These are phyloP conservation scores for Lonicera japonica DNA, from an alignment of 129 eudicot genomes.

Conservation along the genomic window DNA sequence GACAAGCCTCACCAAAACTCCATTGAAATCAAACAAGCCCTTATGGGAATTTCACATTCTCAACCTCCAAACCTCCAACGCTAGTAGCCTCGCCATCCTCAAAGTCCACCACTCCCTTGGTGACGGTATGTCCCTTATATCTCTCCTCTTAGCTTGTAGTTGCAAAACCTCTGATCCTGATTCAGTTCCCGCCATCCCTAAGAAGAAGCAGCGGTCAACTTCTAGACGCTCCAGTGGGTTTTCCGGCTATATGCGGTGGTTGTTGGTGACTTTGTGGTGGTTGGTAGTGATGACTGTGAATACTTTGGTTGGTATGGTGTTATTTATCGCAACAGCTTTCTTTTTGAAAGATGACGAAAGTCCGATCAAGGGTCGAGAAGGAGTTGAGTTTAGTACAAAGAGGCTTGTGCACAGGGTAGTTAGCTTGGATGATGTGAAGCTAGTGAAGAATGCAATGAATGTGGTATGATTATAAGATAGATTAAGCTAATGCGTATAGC, in stretches of 20 bases:
- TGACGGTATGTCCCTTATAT: conserved; percentile 51
- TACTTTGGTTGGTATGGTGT: conserved; percentile 27
- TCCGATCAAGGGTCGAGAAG: conserved; percentile 32
- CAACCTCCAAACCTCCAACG: conserved; percentile 32
- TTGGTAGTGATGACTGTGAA: conserved; percentile 18
- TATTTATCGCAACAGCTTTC: conserved; percentile 26
- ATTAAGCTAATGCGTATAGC: too few species aligned
- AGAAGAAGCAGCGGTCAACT: not conserved
- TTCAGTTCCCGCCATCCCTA: conserved; percentile 35
- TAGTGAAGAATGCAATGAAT: conserved; percentile 41
- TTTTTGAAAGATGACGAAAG: conserved; percentile 36
- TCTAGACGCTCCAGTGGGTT: not conserved
- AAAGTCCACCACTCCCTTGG: conserved; percentile 61
- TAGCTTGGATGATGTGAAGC: conserved; percentile 43
- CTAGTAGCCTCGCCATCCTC: conserved; percentile 28
- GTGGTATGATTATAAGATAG: conserved; percentile 21
- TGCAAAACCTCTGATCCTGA: conserved; percentile 42
- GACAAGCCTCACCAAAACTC: conserved; percentile 34
- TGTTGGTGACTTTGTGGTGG: not conserved
- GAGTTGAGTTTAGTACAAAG: conserved; percentile 36
- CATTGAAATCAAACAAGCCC: conserved; percentile 32
- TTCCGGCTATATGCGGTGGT: not conserved
- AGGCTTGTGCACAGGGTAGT: conserved; percentile 29
- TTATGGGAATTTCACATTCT: conserved; percentile 65
- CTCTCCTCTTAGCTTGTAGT: conserved; percentile 40